Conservation (phyloP, 2,329 filamentous ascomycete species). For the Torrubiella hemipterigena region DNA sequence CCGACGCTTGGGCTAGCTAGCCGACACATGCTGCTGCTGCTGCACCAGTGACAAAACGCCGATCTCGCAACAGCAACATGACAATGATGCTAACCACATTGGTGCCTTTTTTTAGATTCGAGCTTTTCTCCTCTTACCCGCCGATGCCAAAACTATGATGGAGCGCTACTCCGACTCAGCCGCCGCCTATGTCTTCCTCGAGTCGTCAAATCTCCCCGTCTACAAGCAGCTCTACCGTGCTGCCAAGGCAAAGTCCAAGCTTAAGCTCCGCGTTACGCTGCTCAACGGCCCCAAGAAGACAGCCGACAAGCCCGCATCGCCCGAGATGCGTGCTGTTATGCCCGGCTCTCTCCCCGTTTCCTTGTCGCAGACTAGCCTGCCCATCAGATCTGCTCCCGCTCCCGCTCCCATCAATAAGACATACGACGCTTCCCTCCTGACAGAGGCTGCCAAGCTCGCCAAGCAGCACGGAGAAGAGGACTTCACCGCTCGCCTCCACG, state of each 20-base stretch:
- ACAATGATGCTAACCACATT: neutral
- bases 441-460: constrained; percentile 15
- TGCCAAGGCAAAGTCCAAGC: constrained; percentile 95
- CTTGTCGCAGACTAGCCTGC: constrained; percentile 11
- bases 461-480: constrained; percentile 12
- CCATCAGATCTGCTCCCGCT: constrained; percentile 11
- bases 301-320: constrained; percentile 29
- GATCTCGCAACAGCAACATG: neutral
- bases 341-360: constrained; percentile 10
- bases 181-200: constrained; percentile 65
- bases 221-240: constrained; percentile 97
- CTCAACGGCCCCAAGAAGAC: constrained; percentile 19
- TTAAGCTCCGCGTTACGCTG: constrained; percentile 67
- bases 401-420: constrained; percentile 13
- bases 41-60: no score
- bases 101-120: constrained; percentile 16
- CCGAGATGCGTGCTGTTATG: constrained; percentile 30
- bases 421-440: constrained; percentile 14
- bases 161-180: constrained; percentile 96
- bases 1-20: neutral
- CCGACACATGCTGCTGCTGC: neutral
- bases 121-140: constrained; percentile 20
- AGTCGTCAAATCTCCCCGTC: constrained; percentile 64
- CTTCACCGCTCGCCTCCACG: constrained; percentile 15
- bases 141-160: constrained; percentile 41